Conservation (phyloP, 1,284 basidiomycete species). For the Ceratorhiza oryzae-sativae region DNA sequence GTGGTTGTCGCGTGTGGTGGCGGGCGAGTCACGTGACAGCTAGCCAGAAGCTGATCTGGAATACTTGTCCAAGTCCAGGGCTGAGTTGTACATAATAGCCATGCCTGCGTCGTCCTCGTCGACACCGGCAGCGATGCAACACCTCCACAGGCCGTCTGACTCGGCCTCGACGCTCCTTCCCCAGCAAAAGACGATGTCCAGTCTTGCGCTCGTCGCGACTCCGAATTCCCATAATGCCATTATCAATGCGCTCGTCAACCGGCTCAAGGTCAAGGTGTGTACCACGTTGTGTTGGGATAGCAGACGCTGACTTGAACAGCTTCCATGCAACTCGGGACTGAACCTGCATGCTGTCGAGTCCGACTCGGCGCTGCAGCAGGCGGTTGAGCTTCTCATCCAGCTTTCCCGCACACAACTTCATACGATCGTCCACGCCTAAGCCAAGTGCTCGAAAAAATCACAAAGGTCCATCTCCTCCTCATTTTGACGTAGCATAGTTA, state of each 20-base stretch:
- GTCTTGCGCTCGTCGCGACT: constrained; percentile 19
- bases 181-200: constrained; percentile 31
- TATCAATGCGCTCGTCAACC: constrained; percentile 35
- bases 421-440: constrained; percentile 80
- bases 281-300: neutral
- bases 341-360: constrained; percentile 74
- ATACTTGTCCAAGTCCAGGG: neutral
- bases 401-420: constrained; percentile 77
- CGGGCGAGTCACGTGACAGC: constrained; percentile 1
- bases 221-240: constrained; percentile 27
- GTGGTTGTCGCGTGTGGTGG: constrained; percentile 16
- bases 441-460: constrained; percentile 75
- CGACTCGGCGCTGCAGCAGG: constrained; percentile 74
- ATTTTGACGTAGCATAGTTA: constrained; percentile 17
- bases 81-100: constrained; percentile 13
- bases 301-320: constrained; percentile 54
- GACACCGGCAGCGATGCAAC: constrained; percentile 3
- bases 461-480: constrained; percentile 61
- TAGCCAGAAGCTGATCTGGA: neutral
- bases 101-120: constrained; percentile 11
- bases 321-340: constrained; percentile 85
- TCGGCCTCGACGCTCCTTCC: constrained; percentile 30
- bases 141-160: constrained; percentile 11
- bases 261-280: constrained; percentile 12
- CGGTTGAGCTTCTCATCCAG: constrained; percentile 79